Conservation (phyloP, 2,329 filamentous ascomycete genomes). For the Ophiostoma ips region DNA sequence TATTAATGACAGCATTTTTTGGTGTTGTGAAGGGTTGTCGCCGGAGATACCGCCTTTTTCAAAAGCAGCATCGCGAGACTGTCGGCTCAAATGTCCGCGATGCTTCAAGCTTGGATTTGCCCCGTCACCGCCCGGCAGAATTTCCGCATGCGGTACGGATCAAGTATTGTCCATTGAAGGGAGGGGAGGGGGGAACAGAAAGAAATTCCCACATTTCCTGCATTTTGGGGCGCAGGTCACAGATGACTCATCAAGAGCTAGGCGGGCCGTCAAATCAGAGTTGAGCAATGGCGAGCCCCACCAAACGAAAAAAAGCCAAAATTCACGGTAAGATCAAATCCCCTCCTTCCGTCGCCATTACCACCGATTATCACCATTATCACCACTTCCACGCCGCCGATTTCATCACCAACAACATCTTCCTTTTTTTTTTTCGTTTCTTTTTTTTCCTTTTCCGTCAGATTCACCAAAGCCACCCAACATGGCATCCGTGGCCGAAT, state of each 20-base stretch:
- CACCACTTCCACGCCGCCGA: too few relatives aligned
- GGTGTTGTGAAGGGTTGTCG: too few relatives aligned
- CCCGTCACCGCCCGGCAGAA: slow-evolving; percentile 14
- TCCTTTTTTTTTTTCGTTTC: too few relatives aligned
- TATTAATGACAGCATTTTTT: background rate
- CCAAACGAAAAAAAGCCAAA: slow-evolving; percentile 1
- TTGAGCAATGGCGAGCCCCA: background rate
- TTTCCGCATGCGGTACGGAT: slow-evolving; percentile 5
- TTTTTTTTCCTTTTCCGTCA: too few relatives aligned
- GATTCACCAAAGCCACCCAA: background rate
- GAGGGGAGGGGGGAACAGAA: background rate
- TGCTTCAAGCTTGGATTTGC: background rate
- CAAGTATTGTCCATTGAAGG: slow-evolving; percentile 3
- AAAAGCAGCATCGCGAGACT: background rate
- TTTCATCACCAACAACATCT: too few relatives aligned
- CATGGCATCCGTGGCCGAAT: slow-evolving; percentile 18
- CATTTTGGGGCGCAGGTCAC: background rate
- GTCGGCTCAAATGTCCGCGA: background rate
- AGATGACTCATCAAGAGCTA: background rate
- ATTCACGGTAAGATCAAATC: background rate
- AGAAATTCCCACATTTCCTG: slow-evolving; percentile 11
- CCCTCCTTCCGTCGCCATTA: background rate
- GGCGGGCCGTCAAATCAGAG: background rate
- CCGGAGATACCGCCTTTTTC: too few relatives aligned
- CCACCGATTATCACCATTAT: background rate